Evolutionary conservation across 306 rosid species (phyloP).

Genomic region (Rosa chinensis): DNA sequence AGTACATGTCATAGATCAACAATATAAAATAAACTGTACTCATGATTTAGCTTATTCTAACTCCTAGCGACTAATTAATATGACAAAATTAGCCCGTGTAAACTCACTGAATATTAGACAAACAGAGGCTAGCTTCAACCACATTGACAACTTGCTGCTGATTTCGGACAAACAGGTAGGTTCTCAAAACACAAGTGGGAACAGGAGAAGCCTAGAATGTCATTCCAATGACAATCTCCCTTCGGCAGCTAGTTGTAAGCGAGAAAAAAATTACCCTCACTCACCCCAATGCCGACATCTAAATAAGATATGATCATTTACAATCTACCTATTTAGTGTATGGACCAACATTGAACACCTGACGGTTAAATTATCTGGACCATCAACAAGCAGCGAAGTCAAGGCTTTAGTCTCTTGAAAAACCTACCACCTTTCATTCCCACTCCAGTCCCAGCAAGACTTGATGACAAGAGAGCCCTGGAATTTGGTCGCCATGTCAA

Average conservation of each 20-base stretch:
- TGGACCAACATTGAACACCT: slow-evolving; percentile 7
- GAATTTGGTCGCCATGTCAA: slow-evolving; percentile 49
- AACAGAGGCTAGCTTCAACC: not conserved
- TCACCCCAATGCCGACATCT: slow-evolving; percentile 3
- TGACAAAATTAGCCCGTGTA: not conserved
- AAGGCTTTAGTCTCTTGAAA: slow-evolving; percentile 36
- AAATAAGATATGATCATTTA: slow-evolving; percentile 6
- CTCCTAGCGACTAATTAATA: slow-evolving; percentile 17
- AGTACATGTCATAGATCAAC: slow-evolving; percentile 4
- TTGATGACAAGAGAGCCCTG: slow-evolving; percentile 37
- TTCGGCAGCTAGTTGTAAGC: not conserved
- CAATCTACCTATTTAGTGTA: slow-evolving; percentile 3
- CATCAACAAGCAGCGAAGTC: not conserved
- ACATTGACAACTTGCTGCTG: not conserved
- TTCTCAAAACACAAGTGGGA: not conserved
- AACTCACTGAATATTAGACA: slow-evolving; percentile 1
- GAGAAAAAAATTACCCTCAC: slow-evolving; percentile 6
- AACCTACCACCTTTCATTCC: slow-evolving; percentile 45
- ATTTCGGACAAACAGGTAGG: not conserved
- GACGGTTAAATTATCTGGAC: slow-evolving; percentile 10
- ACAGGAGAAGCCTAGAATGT: not conserved
- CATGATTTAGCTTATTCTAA: slow-evolving; percentile 19
- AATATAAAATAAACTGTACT: not conserved
- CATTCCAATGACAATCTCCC: slow-evolving; percentile 1
- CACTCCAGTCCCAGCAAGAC: slow-evolving; percentile 32